A percentile compares a stretch with the other conserved stretches of the same genome.
These are phyloP conservation scores for Niveomyces coronatus DNA, from an alignment of 2,329 filamentous ascomycete species.

Conservation along the genomic window DNA sequence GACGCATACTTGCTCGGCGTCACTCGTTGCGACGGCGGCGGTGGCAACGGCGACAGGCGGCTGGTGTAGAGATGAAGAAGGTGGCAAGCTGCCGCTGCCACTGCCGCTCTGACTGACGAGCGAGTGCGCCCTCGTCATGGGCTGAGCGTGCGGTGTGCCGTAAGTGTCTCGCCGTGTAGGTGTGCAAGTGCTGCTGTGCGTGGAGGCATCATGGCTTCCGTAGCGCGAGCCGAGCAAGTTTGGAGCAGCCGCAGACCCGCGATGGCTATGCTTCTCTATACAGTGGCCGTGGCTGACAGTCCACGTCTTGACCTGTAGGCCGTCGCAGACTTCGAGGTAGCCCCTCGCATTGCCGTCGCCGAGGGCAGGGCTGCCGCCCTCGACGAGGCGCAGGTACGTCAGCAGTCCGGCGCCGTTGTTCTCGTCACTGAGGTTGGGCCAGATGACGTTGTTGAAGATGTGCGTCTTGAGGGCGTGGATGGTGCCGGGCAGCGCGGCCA, in stretches of 20 bases:
- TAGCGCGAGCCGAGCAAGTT: conserved; percentile 40
- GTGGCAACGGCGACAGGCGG: conserved; percentile 11
- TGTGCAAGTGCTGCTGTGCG: conserved; percentile 19
- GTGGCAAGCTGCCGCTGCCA: too few relatives aligned
- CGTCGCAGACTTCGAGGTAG: conserved; percentile 82
- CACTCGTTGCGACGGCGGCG: conserved; percentile 21
- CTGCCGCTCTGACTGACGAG: conserved; percentile 23
- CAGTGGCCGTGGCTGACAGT: conserved; percentile 85
- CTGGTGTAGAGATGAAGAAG: too few relatives aligned
- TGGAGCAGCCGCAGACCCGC: conserved; percentile 40
- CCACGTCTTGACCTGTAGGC: conserved; percentile 79
- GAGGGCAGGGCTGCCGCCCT: conserved; percentile 77
- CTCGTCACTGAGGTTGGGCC: conserved; percentile 95
- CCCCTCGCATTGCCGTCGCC: conserved; percentile 71
- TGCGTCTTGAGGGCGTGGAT: conserved; percentile 86
- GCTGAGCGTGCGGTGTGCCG: conserved; percentile 7
- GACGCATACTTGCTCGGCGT: conserved; percentile 51
- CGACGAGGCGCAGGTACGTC: conserved; percentile 78
- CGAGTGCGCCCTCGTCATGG: conserved; percentile 15
- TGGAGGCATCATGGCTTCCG: conserved; percentile 38
- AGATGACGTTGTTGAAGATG: conserved; percentile 96
- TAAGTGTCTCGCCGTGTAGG: conserved; percentile 19
- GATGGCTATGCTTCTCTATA: conserved; percentile 61
- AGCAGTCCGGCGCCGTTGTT: conserved; percentile 88
- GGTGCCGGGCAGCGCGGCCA: conserved; percentile 81